A percentile compares a stretch with the other conserved stretches of the same genome.
Conservation (phyloP, 768 basidiomycete genomes). For the Tephrocybe rancida region DNA sequence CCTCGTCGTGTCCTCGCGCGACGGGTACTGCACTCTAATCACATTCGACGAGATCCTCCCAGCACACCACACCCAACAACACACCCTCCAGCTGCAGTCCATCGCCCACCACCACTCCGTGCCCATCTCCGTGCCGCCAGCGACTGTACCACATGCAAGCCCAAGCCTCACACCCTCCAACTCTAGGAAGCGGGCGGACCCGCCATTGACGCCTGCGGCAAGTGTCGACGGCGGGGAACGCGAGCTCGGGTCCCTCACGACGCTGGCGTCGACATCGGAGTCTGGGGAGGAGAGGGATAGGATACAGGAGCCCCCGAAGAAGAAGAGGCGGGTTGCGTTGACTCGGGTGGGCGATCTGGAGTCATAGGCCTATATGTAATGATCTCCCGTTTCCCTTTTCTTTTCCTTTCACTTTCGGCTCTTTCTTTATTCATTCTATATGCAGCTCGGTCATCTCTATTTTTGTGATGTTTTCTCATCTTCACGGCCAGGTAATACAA, state of each 20-base stretch:
- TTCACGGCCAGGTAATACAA: neutral
- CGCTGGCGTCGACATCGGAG: conserved; percentile 13
- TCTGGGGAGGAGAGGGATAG: conserved; percentile 23
- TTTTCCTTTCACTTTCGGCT: neutral
- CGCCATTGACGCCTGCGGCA: conserved; percentile 49
- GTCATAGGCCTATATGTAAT: conserved; percentile 13
- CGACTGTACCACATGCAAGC: conserved; percentile 28
- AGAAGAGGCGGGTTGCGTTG: conserved; percentile 81
- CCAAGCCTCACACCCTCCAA: conserved; percentile 28
- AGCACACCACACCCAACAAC: conserved; percentile 87
- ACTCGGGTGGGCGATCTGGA: conserved; percentile 67
- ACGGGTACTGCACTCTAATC: conserved; percentile 96
- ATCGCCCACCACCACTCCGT: conserved; percentile 87
- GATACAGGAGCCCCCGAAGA: conserved; percentile 70
- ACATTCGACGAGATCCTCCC: conserved; percentile 94
- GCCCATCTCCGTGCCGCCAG: conserved; percentile 47
- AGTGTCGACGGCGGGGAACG: conserved; percentile 48
- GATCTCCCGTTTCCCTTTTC: neutral
- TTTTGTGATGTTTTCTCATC: neutral
- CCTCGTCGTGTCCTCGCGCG: conserved; percentile 87
- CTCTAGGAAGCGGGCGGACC: conserved; percentile 43
- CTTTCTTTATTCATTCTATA: conserved; percentile 2
- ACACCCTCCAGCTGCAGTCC: conserved; percentile 85
- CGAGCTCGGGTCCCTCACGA: conserved; percentile 23
- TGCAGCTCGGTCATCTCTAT: neutral